Evolutionary conservation across 2,329 filamentous ascomycete genomes (phyloP), one percentile per base, ranked within the genome.

Genomic region (Madurella mycetomatis): DNA sequence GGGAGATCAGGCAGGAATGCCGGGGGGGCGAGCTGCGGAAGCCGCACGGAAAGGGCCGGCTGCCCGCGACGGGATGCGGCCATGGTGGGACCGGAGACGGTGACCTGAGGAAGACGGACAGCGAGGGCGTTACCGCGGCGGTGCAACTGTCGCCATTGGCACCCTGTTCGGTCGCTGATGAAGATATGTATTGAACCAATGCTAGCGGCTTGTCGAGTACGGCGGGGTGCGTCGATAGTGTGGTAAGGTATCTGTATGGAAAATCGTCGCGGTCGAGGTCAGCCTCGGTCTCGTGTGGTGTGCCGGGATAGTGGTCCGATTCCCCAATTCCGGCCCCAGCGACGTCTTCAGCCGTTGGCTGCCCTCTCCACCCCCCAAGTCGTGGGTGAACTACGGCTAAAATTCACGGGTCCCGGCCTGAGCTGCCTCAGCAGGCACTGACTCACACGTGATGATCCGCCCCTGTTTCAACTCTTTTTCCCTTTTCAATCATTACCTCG

Each of bases 1-100:
- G 82, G 82, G 9, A 80, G 72, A 59, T 82, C 79, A 57, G 73
- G 67, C 18, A 71, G 67, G 9, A 65, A 66, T 48, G 69, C 55
- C 64, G 59, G 71, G 66, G 54, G 67, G 62, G 57, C 67, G 62
- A 64, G 64, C 25, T 54, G 68, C 53, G 56, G 68, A 55, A 73
- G 66, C 46, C 64, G 68, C 47, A 73, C 69, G 32, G 73, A 73
- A 55, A 74, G 69, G 49, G 72, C 67, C 52, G 68, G 69, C 59
- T 71, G 72, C 57, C 65, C 68, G 59, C 69, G 70, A 60, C 70
- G 72, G 52, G 69, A 67, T 60, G 73, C 67, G 58, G 73, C 68
- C 72, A 75, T 75, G 48, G 40, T 8, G 11, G 11, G 43, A 18
- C 15, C 13, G 9, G 34, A 37, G 17, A 34, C 4, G 40, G 25